Conservation (phyloP, 306 rosid genomes). For the Prunus mongolica region DNA sequence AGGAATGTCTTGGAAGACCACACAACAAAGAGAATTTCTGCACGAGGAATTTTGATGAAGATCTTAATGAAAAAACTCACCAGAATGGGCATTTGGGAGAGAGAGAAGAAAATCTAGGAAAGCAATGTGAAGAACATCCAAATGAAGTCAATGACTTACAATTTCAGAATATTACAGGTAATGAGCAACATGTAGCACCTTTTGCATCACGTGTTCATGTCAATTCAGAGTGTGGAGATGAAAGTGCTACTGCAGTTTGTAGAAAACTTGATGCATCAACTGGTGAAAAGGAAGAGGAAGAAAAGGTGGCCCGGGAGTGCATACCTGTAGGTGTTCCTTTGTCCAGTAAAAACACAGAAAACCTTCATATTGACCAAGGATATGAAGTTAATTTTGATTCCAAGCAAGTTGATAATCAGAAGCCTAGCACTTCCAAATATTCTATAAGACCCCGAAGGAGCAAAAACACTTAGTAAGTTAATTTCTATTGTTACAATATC, state of each 20-base stretch:
- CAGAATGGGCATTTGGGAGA: constrained; percentile 24
- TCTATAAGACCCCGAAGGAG: constrained; percentile 21
- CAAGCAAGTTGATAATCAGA: constrained; percentile 24
- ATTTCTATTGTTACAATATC: background rate
- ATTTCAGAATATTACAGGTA: constrained; percentile 3
- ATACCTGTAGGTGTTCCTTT: constrained; percentile 21
- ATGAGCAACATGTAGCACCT: constrained; percentile 24
- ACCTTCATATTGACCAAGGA: constrained; percentile 24
- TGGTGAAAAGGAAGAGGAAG: constrained; percentile 26
- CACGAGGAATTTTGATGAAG: constrained; percentile 21
- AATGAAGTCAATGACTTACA: constrained; percentile 26
- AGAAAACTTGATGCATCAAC: constrained; percentile 15
- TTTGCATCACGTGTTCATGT: constrained; percentile 10
- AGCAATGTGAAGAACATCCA: constrained; percentile 26
- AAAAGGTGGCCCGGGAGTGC: constrained; percentile 22
- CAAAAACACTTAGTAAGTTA: constrained; percentile 35
- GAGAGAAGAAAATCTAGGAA: constrained; percentile 28
- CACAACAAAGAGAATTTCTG: constrained; percentile 22
- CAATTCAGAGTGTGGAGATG: constrained; percentile 20
- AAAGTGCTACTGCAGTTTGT: constrained; percentile 22
- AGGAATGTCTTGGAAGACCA: constrained; percentile 17
- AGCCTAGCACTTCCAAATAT: constrained; percentile 29
- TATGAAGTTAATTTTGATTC: constrained; percentile 25
- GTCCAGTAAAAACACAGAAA: constrained; percentile 14
- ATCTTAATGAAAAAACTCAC: constrained; percentile 24